Conservation (phyloP, 495 filamentous ascomycete genomes). For the Trichoderma asperelloides region DNA sequence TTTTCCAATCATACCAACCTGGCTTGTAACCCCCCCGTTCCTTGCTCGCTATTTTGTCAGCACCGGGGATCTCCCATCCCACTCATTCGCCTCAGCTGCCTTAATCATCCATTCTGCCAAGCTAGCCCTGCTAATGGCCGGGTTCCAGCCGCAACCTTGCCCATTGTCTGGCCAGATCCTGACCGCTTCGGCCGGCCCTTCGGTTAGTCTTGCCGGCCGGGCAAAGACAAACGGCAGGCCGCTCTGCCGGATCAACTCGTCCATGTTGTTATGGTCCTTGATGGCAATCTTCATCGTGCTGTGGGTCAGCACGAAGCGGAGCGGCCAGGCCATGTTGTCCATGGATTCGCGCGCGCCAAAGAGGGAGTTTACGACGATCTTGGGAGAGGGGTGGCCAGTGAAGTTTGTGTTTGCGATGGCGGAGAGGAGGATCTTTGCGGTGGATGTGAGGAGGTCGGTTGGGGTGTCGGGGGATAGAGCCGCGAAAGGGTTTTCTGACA, state of each 20-base stretch:
- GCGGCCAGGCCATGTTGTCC: neutral
- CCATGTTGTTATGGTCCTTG: constrained; percentile 13
- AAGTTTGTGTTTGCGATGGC: neutral
- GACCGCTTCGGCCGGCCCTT: constrained; percentile 12
- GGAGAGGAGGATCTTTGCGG: neutral
- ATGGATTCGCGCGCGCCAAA: neutral
- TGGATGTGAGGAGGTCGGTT: neutral
- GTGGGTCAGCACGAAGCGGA: constrained; percentile 10
- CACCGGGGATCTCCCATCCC: constrained; percentile 29
- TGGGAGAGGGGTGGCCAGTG: neutral
- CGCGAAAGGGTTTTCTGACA: neutral
- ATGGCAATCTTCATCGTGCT: constrained; percentile 12
- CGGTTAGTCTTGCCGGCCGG: constrained; percentile 13
- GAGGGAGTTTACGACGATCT: constrained; percentile 11
- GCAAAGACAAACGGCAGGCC: constrained; percentile 12
- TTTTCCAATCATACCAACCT: neutral
- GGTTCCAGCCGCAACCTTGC: neutral
- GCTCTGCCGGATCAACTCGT: constrained; percentile 11
- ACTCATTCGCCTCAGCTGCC: constrained; percentile 27
- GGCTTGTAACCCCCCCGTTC: neutral
- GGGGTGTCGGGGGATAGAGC: neutral
- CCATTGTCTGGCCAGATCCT: constrained; percentile 11
- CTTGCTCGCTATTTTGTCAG: constrained; percentile 24
- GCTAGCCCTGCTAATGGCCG: constrained; percentile 29
- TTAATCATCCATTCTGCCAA: constrained; percentile 35